These are phyloP conservation scores for Boletus vinaceobasis DNA, from an alignment of 768 basidiomycete species.

Conservation along the genomic window DNA sequence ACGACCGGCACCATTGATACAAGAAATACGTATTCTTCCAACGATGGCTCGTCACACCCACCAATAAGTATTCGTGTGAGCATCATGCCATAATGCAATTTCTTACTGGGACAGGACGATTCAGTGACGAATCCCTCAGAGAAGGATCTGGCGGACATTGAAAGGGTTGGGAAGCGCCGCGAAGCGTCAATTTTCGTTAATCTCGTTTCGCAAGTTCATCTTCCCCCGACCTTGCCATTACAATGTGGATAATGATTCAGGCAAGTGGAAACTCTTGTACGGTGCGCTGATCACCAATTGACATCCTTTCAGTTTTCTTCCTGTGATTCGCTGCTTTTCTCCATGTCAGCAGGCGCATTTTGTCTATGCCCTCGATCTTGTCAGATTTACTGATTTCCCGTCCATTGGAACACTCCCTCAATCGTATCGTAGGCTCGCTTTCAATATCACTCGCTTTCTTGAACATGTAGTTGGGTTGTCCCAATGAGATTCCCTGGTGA, in stretches of 20 bases:
- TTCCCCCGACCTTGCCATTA: slow-evolving; percentile 21
- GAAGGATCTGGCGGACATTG: slow-evolving; percentile 17
- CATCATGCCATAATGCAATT: neutral
- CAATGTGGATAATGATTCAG: slow-evolving; percentile 20
- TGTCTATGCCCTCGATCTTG: neutral
- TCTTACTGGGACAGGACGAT: neutral
- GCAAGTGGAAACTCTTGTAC: slow-evolving; percentile 5
- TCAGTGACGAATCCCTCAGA: slow-evolving; percentile 8
- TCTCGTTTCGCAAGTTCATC: slow-evolving; percentile 12
- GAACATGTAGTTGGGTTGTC: neutral
- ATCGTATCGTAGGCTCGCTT: neutral
- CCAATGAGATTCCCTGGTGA: slow-evolving; percentile 1
- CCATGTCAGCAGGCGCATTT: too few species aligned
- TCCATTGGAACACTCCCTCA: neutral
- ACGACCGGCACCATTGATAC: neutral
- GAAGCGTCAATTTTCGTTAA: slow-evolving; percentile 15
- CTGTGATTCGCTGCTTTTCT: too few species aligned
- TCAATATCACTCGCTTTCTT: slow-evolving; percentile 3
- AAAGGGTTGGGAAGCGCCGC: slow-evolving; percentile 8
- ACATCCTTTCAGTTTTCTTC: slow-evolving; percentile 14
- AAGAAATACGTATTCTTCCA: slow-evolving; percentile 1
- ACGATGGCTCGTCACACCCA: slow-evolving; percentile 6
- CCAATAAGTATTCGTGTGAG: slow-evolving; percentile 17
- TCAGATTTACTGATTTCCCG: neutral
- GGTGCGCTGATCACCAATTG: neutral